phyloP scores from a whole-genome alignment of 257 asterid genomes.

The Ilex aquifolium region DNA sequence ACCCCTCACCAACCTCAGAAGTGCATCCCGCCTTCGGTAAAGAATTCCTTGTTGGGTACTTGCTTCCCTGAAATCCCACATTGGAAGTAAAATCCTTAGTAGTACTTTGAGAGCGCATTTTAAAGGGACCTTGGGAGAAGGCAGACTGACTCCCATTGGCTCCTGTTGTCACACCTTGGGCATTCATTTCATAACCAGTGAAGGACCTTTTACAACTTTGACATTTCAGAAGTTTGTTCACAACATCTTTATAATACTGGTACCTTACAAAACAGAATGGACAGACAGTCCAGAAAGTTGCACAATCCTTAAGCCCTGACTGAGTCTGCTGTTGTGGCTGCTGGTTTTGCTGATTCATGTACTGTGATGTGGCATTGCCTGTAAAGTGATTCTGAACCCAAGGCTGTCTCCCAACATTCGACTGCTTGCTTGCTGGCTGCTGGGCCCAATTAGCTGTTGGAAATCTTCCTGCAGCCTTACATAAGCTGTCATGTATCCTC shows the following conservation, averaged over 20 bases:
- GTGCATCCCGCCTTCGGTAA: not conserved
- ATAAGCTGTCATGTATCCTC: conserved; percentile 18
- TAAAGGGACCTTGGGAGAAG: conserved; percentile 8
- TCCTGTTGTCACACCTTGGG: conserved; percentile 10
- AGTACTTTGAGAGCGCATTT: conserved; percentile 5
- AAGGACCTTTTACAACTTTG: conserved; percentile 19
- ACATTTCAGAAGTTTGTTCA: conserved; percentile 20
- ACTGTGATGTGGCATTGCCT: conserved; percentile 11
- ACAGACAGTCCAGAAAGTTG: conserved; percentile 41
- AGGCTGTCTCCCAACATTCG: conserved; percentile 22
- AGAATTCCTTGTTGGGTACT: not conserved
- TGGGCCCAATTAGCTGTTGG: conserved; percentile 4
- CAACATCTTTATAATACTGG: conserved; percentile 17
- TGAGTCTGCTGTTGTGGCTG: conserved; percentile 19
- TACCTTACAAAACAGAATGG: conserved; percentile 23
- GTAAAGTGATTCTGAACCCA: conserved; percentile 20
- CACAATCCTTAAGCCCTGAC: conserved; percentile 7
- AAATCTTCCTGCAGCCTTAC: conserved; percentile 20
- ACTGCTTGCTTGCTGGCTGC: conserved; percentile 19
- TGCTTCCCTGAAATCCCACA: not conserved
- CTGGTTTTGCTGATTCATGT: conserved; percentile 15
- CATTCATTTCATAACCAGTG: conserved; percentile 19
- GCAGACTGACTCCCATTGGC: conserved; percentile 11
- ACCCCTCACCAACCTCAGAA: conserved; percentile 2
- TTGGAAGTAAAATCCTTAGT: conserved; percentile 3